Evolutionary conservation across 2,329 filamentous ascomycete species (phyloP).

Genomic region (Trichoderma aggressivum): DNA sequence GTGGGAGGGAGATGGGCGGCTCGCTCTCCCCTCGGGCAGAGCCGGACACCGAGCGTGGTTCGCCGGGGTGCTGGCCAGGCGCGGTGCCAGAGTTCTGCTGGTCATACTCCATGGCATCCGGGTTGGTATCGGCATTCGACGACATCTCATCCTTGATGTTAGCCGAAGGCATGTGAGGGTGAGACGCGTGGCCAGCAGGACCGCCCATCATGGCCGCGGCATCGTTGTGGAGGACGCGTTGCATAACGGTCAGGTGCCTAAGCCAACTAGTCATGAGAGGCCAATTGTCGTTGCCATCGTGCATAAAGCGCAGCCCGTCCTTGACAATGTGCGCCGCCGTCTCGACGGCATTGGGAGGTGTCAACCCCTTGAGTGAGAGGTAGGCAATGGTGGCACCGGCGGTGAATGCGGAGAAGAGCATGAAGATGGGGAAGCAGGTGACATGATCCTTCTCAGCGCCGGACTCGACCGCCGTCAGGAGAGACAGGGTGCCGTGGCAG

Average conservation of each 20-base stretch:
- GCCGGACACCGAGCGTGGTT: slow-evolving; percentile 37
- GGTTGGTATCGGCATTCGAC: slow-evolving; percentile 54
- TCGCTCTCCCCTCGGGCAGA: slow-evolving; percentile 51
- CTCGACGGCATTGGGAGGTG: slow-evolving; percentile 54
- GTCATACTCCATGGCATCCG: slow-evolving; percentile 58
- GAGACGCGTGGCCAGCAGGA: slow-evolving; percentile 35
- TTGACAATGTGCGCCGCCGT: slow-evolving; percentile 55
- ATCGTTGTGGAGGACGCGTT: slow-evolving; percentile 56
- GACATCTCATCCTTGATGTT: slow-evolving; percentile 52
- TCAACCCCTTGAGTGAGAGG: slow-evolving; percentile 59
- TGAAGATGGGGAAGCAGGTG: slow-evolving; percentile 61
- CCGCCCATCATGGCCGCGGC: slow-evolving; percentile 35
- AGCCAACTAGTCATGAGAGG: slow-evolving; percentile 58
- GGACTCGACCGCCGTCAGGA: slow-evolving; percentile 53
- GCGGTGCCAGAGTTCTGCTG: slow-evolving; percentile 33
- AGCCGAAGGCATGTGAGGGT: slow-evolving; percentile 29
- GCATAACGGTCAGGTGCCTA: slow-evolving; percentile 59
- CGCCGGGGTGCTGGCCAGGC: slow-evolving; percentile 28
- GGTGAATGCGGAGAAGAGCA: slow-evolving; percentile 61
- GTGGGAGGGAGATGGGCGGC: slow-evolving; percentile 43
- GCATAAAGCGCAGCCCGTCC: slow-evolving; percentile 57
- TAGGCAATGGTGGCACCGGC: slow-evolving; percentile 60
- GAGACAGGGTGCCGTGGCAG: slow-evolving; percentile 56
- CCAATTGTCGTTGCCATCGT: slow-evolving; percentile 58
- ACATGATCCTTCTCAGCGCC: slow-evolving; percentile 56